Percentiles rank a stretch among this genome's conserved stretches.
Conservation (phyloP, 2,329 filamentous ascomycete genomes). For the Colletotrichum abscissum region DNA sequence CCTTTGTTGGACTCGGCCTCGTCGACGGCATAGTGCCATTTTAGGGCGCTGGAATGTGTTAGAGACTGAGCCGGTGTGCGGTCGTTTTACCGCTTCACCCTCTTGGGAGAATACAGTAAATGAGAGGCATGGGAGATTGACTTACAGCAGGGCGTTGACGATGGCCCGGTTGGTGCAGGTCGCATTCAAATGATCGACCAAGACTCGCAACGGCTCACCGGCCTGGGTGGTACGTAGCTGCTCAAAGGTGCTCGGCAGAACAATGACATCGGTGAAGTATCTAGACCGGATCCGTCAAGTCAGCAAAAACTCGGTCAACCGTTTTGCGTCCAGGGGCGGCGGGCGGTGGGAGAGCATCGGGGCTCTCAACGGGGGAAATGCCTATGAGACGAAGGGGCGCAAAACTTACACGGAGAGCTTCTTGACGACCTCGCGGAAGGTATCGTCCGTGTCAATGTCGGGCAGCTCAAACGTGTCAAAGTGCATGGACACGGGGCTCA, state of each 20-base stretch:
- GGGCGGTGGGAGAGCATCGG: neutral
- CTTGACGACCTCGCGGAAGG: slow-evolving; percentile 73
- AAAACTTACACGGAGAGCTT: slow-evolving; percentile 70
- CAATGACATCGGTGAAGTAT: slow-evolving; percentile 72
- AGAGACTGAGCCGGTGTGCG: neutral
- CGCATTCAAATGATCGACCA: slow-evolving; percentile 73
- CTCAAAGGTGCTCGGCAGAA: slow-evolving; percentile 77
- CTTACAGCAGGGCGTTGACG: slow-evolving; percentile 79
- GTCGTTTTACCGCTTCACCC: neutral
- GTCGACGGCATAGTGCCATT: slow-evolving; percentile 77
- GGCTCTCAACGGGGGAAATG: neutral
- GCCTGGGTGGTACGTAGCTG: slow-evolving; percentile 76
- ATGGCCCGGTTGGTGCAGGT: slow-evolving; percentile 76
- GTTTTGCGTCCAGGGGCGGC: neutral
- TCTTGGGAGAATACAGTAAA: neutral
- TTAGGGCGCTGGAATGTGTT: slow-evolving; percentile 69
- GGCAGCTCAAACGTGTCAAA: slow-evolving; percentile 58
- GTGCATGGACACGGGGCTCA: slow-evolving; percentile 48
- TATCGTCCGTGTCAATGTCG: slow-evolving; percentile 66
- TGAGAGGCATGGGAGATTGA: slow-evolving; percentile 37
- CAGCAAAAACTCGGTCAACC: slow-evolving; percentile 17
- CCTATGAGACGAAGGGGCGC: neutral
- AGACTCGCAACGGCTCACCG: slow-evolving; percentile 64
- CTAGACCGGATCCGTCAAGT: slow-evolving; percentile 49
- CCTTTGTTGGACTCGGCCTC: slow-evolving; percentile 67